phyloP scores from a whole-genome alignment of 129 eudicot species.

The Flaveria brownii region DNA sequence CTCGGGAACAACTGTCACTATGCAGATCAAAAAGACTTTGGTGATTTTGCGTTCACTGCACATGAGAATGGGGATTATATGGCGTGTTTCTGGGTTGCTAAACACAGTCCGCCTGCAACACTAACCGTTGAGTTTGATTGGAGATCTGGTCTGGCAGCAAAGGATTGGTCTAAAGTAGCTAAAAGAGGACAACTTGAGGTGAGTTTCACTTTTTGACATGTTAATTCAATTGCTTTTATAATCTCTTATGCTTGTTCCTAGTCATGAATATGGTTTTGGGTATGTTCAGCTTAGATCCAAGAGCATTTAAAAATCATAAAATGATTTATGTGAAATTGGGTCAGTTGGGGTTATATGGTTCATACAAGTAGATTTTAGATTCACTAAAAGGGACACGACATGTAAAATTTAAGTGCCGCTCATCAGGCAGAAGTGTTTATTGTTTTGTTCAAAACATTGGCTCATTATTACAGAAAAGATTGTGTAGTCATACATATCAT shows the following conservation, averaged over 20 bases:
- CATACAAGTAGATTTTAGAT: neutral
- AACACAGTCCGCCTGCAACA: constrained; percentile 53
- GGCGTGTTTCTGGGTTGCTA: constrained; percentile 72
- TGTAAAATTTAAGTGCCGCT: neutral
- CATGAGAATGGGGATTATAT: constrained; percentile 71
- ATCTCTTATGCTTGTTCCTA: neutral
- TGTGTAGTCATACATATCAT: too few relatives aligned
- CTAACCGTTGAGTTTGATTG: constrained; percentile 69
- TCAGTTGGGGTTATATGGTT: neutral
- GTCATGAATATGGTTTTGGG: neutral
- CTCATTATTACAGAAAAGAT: neutral
- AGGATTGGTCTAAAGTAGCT: constrained; percentile 84
- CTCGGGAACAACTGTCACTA: constrained; percentile 61
- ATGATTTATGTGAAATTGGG: neutral
- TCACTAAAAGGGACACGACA: neutral
- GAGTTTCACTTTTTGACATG: constrained; percentile 2
- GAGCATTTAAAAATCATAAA: too few relatives aligned
- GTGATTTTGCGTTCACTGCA: constrained; percentile 65
- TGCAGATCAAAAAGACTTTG: constrained; percentile 54
- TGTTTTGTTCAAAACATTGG: neutral
- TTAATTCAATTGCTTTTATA: neutral
- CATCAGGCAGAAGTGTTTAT: too few relatives aligned
- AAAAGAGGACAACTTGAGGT: constrained; percentile 72
- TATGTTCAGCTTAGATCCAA: too few relatives aligned
- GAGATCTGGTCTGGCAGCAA: constrained; percentile 78